phyloP scores from a whole-genome alignment of 768 basidiomycete species.

The Saitozyma sp. region DNA sequence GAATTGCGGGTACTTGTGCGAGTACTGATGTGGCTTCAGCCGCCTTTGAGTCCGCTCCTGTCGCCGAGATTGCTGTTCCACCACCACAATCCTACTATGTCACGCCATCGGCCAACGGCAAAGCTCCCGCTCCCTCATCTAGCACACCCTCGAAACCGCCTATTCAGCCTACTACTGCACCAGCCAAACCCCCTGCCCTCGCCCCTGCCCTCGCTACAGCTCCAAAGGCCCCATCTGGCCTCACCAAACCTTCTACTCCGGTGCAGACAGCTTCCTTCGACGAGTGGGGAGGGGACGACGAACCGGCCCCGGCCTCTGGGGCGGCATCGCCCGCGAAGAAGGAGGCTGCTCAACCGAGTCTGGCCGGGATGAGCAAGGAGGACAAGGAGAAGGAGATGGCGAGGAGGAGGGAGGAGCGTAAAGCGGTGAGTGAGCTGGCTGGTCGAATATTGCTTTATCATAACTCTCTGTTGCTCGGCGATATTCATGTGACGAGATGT shows the following conservation, averaged over 20 bases:
- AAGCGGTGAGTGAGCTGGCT: constrained; percentile 62
- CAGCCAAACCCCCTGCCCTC: background rate
- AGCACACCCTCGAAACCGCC: background rate
- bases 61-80: constrained; percentile 40
- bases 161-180: background rate
- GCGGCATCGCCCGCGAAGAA: constrained; percentile 15
- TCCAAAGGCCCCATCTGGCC: no score
- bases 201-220: background rate
- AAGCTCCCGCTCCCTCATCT: constrained; percentile 5
- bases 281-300: no score
- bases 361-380: constrained; percentile 71
- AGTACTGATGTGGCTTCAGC: constrained; percentile 50
- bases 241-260: no score
- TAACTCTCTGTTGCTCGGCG: background rate
- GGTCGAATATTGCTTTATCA: constrained; percentile 1
- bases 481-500: background rate
- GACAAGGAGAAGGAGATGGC: constrained; percentile 94
- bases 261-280: no score
- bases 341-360: constrained; percentile 43
- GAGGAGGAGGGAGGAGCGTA: constrained; percentile 84
- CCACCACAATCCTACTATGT: constrained; percentile 43
- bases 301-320: no score
- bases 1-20: background rate
- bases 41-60: constrained; percentile 67
- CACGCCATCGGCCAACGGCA: constrained; percentile 6